Base-by-base conservation (phyloP, 2,329 filamentous ascomycete species). In the Fusarium foetens region DNA sequence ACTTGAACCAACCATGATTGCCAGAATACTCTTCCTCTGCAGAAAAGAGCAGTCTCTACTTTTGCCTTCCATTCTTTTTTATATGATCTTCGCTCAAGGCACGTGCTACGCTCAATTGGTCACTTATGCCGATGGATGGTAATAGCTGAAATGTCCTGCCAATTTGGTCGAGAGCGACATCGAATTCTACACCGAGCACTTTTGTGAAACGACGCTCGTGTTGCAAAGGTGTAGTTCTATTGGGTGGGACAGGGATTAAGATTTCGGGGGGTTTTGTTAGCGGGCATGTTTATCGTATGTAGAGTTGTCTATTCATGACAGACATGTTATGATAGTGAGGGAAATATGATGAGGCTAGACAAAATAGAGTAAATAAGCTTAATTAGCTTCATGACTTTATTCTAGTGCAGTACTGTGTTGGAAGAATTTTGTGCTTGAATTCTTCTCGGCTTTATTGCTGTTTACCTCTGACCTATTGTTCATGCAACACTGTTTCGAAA, bases 1-100 rank as follows among this genome's bases (percentile, higher is more conserved):
- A 41, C 58, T 58, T 7, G 73, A 76, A 11, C 48, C 51, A 33
- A 74, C 59, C 72, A 78, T 78, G 68, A 68, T 66, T 52, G 39
- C 25, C 31, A 65, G 31, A 19, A 68, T 45, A n/a, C 36, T 66
- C 55, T 59, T 52, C 33, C 14, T 58, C 45, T 35, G 38, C 13
- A 51, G 45, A 54, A 27, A 55, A 16, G 42, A 66, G 42, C 25
- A 2, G 25, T 16, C n/a, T 43, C 31, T 12, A 27, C 25, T 17
- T 43, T 42, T 41, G 21, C n/a, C 35, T 25, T 43, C 43, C 64
- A 46, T 53, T 43, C 46, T 31, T 72, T 72, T 76, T 68, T 76
- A 68, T 21, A 49, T 23, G 64, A 38, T 59, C 31, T 29, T 52
- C 57, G 19, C 8, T 29, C 39, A 9, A 52, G 38, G 58, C 60